Base-by-base conservation (phyloP, 768 basidiomycete genomes). In the Cystofilobasidium capitatum region DNA sequence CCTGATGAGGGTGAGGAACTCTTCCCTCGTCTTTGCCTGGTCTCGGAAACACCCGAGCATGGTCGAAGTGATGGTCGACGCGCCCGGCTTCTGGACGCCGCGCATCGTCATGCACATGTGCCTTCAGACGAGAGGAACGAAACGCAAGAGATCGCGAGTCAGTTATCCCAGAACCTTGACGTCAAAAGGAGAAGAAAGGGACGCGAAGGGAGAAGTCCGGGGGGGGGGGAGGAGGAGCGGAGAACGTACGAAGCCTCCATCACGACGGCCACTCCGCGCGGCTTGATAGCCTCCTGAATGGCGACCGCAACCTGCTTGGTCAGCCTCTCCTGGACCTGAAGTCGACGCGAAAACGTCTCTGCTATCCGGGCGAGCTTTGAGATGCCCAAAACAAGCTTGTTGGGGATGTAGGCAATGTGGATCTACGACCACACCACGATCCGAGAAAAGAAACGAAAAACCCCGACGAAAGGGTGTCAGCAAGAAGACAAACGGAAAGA, bases 31-130 rank as follows among this genome's bases (percentile, higher is more conserved):
- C 81, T 99, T 98, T 78, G 98, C 93, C 72, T 93, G 89, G n/a
- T 89, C 88, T 69, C 96, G 84, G 84, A 99, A 99, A 76, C 91
- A 96, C 20, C 96, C 96, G 62, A 97, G 81, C 96, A 99, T 99
- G 72, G 92, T 94, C 7, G 89, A 92, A 8, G 96, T 99, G 54
- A 92, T 88, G 0, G 96, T 99, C 29, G 88, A 84, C 9, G 94
- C 83, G 31, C 96, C 96, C 2, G 94, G 94, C 79, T 99, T 99
- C 79, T 99, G 96, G 12, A 99, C 96, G 63, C 96, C 96, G 70
- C 96, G 88, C 94, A 98, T 98, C 3, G 94, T 92, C 96, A 99
- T 99, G 76, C 94, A 98, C 77, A 97, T 83, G 78, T 98, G 94
- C 29, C 91, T 93, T 74, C 26, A 6, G 39, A 14, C 36, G n/a